Evolutionary conservation across 2,329 filamentous ascomycete species (phyloP), one percentile per base, ranked within the genome.

Genomic region (Cladophialophora exuberans): DNA sequence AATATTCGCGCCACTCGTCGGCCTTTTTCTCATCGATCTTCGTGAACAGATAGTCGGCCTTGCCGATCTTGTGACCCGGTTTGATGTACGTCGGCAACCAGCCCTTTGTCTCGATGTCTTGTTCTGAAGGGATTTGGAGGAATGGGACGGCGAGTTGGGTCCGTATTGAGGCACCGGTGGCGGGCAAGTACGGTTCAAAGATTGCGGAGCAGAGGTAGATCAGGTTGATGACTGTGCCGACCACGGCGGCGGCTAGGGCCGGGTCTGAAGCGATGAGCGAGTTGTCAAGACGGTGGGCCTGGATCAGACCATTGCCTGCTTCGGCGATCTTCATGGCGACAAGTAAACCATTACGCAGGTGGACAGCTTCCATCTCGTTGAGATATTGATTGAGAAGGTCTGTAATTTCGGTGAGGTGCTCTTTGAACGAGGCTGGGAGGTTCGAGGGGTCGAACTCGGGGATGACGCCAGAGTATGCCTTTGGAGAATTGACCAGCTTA

Each of bases 101-200:
- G 39, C 76, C 78, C 59, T 87, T 82, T 1, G n/a, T n/a, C n/a
- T 72, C 69, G 61, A 79, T 68, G 23, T 70, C 64, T 62, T 76
- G 65, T 67, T 73, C 62, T 58, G 72, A 67, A 61, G 88, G 86
- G 58, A 92, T 90, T 30, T 73, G 72, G 43, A 80, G 72, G 66
- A 82, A 73, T 50, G 83, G 69, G 42, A 72, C 73, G 55, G 87
- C 83, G 23, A 97, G 82, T 75, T 97, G 93, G 60, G 82, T 73
- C 62, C 90, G 83, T 64, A 97, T 96, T 26, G 84, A 83, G 56
- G 80, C 80, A 3, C 88, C 80, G 6, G 88, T 92, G n/a, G 81
- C 81, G 35, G 90, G 91, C 79, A 97, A 89, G 74, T 93, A 97
- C 0, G 92, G 92, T 48, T 85, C 83, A 53, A 92, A 82, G 38